Evolutionary conservation across 768 basidiomycete species (phyloP).

Genomic region (Mycena latifolia): DNA sequence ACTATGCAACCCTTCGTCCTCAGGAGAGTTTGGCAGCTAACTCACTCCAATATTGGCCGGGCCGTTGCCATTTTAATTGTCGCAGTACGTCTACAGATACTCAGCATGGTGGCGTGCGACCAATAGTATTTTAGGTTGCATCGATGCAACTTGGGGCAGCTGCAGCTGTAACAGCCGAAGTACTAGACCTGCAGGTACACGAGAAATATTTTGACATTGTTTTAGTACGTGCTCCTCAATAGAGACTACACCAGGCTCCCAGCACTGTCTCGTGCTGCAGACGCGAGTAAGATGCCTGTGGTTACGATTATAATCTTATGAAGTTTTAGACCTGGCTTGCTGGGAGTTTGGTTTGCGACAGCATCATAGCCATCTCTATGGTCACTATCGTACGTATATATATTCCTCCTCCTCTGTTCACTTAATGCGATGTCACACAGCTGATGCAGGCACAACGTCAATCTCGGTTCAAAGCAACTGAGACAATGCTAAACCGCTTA

Average conservation of each 20-base stretch:
- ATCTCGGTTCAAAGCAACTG: neutral
- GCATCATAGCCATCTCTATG: neutral
- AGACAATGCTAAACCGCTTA: slow-evolving; percentile 1
- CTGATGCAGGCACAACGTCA: too few species aligned
- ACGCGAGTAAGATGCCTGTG: too few species aligned
- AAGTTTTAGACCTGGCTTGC: neutral
- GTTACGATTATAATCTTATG: too few species aligned
- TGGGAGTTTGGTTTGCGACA: neutral
- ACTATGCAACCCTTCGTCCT: neutral
- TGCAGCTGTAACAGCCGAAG: slow-evolving; percentile 1
- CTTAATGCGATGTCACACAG: too few species aligned
- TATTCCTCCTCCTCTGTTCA: too few species aligned
- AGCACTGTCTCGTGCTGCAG: too few species aligned
- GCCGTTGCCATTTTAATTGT: neutral
- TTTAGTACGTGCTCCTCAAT: too few species aligned
- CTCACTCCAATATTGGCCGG: neutral
- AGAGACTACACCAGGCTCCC: too few species aligned
- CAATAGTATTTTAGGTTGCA: neutral
- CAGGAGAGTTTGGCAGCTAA: neutral
- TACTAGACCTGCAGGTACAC: neutral
- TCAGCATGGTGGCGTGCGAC: neutral
- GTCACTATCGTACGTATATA: neutral
- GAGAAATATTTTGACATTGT: too few species aligned
- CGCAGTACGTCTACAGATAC: neutral
- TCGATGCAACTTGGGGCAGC: neutral